Conservation (phyloP, 2,329 filamentous ascomycete genomes). For the Didymella exigua region DNA sequence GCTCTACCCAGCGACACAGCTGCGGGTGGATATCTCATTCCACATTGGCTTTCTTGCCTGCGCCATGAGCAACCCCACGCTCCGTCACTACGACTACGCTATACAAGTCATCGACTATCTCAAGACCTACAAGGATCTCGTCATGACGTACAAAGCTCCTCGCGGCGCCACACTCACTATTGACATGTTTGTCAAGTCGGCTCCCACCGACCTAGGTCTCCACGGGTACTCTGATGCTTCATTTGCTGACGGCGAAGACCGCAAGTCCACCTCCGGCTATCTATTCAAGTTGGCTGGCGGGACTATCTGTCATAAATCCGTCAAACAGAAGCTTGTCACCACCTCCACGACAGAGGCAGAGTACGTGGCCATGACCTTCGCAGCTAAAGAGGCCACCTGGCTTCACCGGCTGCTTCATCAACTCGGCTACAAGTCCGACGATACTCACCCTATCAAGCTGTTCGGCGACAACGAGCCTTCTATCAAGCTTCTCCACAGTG, state of each 20-base stretch:
- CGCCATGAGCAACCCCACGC: not conserved
- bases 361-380: not conserved
- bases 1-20: not conserved
- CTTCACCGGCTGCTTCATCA: not conserved
- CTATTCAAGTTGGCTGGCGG: not conserved
- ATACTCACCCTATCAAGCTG: not conserved
- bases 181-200: no score
- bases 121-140: not conserved
- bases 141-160: no score
- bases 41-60: not conserved
- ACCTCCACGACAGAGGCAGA: not conserved
- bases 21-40: not conserved
- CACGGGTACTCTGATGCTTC: not conserved
- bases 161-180: no score
- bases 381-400: not conserved
- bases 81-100: not conserved
- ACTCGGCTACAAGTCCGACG: not conserved
- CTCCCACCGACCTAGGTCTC: not conserved
- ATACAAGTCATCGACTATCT: not conserved
- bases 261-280: not conserved
- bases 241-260: not conserved
- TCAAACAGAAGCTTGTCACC: not conserved
- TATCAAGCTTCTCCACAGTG: not conserved
- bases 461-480: not conserved
- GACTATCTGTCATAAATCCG: not conserved